A percentile compares a stretch with the other conserved stretches of the same genome.
phyloP scores from a whole-genome alignment of 805 yeast genomes.

The Kazachstania africana region DNA sequence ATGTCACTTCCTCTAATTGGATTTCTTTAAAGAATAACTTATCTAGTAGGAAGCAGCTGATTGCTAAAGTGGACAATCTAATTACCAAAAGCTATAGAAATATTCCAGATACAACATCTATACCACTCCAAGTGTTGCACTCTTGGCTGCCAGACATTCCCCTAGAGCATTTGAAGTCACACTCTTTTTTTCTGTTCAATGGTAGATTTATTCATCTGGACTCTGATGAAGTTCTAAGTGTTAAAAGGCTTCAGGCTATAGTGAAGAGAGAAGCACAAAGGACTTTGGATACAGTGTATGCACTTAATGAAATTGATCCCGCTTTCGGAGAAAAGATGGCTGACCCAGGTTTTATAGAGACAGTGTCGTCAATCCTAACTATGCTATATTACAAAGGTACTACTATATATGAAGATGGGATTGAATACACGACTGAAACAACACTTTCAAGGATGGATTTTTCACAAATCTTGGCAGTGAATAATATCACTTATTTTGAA shows the following conservation, averaged over 20 bases:
- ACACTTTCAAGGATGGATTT: slow-evolving; percentile 39
- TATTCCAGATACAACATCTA: not conserved
- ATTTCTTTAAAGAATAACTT: slow-evolving; percentile 4
- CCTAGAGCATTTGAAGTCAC: slow-evolving; percentile 15
- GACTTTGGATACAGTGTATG: slow-evolving; percentile 29
- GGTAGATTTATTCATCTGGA: slow-evolving; percentile 39
- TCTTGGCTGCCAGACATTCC: slow-evolving; percentile 22
- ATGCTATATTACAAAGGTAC: slow-evolving; percentile 31
- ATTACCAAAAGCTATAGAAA: not conserved
- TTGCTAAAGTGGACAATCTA: not conserved
- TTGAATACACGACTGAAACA: slow-evolving; percentile 30
- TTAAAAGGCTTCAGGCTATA: slow-evolving; percentile 28
- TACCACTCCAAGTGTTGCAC: slow-evolving; percentile 3
- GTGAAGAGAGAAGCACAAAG: slow-evolving; percentile 36
- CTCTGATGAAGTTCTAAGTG: slow-evolving; percentile 13
- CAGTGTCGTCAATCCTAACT: slow-evolving; percentile 32
- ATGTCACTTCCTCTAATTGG: slow-evolving; percentile 13
- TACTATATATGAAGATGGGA: slow-evolving; percentile 20
- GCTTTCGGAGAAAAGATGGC: slow-evolving; percentile 9
- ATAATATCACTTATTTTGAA: slow-evolving; percentile 14
- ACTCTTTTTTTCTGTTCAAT: slow-evolving; percentile 36
- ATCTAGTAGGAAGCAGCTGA: not conserved
- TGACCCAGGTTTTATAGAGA: slow-evolving; percentile 37
- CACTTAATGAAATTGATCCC: slow-evolving; percentile 16
- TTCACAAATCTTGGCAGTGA: slow-evolving; percentile 12